Conservation (phyloP, 2,329 filamentous ascomycete genomes). For the Fusarium brevicatenulatum region DNA sequence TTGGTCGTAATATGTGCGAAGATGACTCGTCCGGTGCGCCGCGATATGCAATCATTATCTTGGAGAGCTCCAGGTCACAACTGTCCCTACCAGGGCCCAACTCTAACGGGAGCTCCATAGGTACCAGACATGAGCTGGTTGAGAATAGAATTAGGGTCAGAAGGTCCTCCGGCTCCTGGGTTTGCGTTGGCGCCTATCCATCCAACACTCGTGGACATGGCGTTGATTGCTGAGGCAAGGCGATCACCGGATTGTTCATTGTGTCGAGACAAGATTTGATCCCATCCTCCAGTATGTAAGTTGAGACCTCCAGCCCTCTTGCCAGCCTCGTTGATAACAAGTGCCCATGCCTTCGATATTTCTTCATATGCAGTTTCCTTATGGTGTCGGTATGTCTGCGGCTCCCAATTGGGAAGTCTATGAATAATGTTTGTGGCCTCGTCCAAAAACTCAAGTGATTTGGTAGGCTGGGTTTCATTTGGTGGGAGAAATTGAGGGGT, state of each 20-base stretch:
- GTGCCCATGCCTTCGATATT: conserved; percentile 90
- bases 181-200: conserved; percentile 72
- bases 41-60: conserved; percentile 41
- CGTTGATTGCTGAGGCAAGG: conserved; percentile 80
- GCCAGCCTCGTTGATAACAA: conserved; percentile 89
- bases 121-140: conserved; percentile 70
- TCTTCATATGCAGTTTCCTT: conserved; percentile 98
- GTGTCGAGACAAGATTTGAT: conserved; percentile 86
- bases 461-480: conserved; percentile 83
- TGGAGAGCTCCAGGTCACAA: background rate
- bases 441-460: conserved; percentile 88
- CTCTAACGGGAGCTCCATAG: conserved; percentile 68
- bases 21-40: conserved; percentile 39
- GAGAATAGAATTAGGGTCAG: conserved; percentile 66
- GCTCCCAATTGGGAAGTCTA: conserved; percentile 89
- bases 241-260: conserved; percentile 87
- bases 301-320: conserved; percentile 93
- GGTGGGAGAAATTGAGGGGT: conserved; percentile 96
- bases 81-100: conserved; percentile 67
- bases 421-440: conserved; percentile 92
- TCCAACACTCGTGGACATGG: conserved; percentile 77
- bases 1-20: conserved; percentile 48
- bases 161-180: conserved; percentile 32
- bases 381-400: conserved; percentile 86
- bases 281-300: conserved; percentile 91